These are phyloP conservation scores for Elsinoe fawcettii DNA, from an alignment of 2,329 filamentous ascomycete species.

Conservation along the genomic window DNA sequence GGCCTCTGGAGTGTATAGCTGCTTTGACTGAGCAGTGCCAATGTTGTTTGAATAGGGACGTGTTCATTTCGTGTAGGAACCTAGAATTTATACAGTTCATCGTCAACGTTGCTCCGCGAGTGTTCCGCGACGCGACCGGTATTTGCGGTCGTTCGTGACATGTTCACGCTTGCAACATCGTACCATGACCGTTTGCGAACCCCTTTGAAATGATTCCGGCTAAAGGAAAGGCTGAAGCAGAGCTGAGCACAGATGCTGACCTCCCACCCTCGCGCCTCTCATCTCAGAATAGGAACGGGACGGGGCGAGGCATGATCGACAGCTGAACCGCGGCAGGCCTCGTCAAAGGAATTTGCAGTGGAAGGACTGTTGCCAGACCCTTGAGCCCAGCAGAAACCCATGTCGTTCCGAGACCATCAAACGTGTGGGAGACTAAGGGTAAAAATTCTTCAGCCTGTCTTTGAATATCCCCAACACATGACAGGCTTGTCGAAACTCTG, in stretches of 20 bases:
- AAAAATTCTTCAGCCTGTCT: neutral
- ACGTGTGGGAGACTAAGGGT: neutral
- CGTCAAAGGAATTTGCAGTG: neutral
- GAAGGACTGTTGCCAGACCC: neutral
- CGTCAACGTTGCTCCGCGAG: conserved; percentile 15
- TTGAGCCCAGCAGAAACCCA: neutral
- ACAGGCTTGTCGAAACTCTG: neutral
- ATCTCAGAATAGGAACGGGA: conserved; percentile 2
- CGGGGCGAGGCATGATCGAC: conserved; percentile 11
- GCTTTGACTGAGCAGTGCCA: conserved; percentile 14
- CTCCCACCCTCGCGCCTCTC: neutral
- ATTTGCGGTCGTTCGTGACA: neutral
- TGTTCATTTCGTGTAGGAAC: conserved; percentile 15
- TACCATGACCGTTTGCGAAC: conserved; percentile 3
- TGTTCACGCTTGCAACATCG: neutral
- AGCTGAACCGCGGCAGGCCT: conserved; percentile 1
- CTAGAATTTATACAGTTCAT: conserved; percentile 13
- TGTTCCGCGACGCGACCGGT: conserved; percentile 11
- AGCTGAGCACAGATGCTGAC: neutral
- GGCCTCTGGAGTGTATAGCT: conserved; percentile 24
- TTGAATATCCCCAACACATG: neutral
- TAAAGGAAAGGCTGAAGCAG: conserved; percentile 11
- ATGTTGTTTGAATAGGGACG: neutral
- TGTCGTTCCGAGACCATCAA: neutral
- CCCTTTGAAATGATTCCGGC: neutral